Evolutionary conservation across 352 stramenopile species (phyloP), one percentile per base, ranked within the genome.

Genomic region (Phytopythium litorale): DNA sequence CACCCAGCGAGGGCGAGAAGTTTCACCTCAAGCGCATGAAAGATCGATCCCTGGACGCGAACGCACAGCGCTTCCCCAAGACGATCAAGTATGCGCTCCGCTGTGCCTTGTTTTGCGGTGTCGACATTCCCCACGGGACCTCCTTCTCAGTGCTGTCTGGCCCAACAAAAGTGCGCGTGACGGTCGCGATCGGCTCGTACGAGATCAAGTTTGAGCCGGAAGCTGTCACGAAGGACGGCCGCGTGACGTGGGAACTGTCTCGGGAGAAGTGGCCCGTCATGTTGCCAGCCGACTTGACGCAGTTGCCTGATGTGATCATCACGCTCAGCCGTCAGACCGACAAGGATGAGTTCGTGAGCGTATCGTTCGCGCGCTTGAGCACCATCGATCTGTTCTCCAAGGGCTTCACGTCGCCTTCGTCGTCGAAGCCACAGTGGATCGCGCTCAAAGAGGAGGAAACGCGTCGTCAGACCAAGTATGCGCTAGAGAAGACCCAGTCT

Each of bases 61-160:
- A 63, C 8, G 63, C 71, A 5, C 57, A 33, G 7, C 72, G 21
- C 4, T 56, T 66, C 0, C 78, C 82, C 0, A 81, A 75, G 35
- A 84, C 74, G 8, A 67, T 90, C 19, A 88, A 88, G 51, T 93
- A 91, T 23, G 73, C 81, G 32, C 62, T 93, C 0, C 77, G 80
- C 13, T 81, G 78, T 13, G 79, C 78, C 7, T 43, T 93, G 2
- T 91, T 80, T 37, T 88, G 68, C 30, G 84, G 84, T 0, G 64
- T 74, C 0, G 80, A 91, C 40, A 37, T 93, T 30, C 82, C 84
- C 1, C 62, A 70, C 0, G 65, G 57, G 11, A 28, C 40, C 5
- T 60, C 61, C 1, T 67, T 71, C 28, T 40, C 53, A 4, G 46
- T 71, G 4, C 38, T 60, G 15, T 68, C 60, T 12, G 53, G 42